phyloP scores from a whole-genome alignment of 2,329 filamentous ascomycete genomes.

The Talaromyces sp. region DNA sequence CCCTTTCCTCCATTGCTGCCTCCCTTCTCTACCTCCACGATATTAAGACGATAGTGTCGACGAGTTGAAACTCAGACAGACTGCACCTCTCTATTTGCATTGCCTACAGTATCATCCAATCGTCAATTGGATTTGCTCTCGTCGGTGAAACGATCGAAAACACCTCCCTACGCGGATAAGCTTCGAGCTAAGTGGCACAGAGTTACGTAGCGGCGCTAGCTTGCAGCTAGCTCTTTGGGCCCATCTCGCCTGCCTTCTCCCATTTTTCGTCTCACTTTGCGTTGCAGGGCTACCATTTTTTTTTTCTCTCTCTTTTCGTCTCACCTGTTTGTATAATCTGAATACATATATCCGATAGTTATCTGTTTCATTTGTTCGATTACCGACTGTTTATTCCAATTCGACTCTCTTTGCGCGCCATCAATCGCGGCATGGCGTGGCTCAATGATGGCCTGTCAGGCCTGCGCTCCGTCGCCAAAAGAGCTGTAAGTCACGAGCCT shows the following conservation, averaged over 20 bases:
- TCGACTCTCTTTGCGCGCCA: background rate
- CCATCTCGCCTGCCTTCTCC: constrained; percentile 5
- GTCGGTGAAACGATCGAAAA: background rate
- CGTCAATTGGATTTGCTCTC: background rate
- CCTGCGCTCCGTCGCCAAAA: constrained; percentile 6
- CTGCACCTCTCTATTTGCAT: background rate
- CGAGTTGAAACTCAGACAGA: background rate
- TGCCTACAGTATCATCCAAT: background rate
- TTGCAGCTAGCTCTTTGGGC: background rate
- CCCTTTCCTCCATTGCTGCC: background rate
- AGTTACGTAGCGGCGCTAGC: background rate
- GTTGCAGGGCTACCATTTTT: background rate
- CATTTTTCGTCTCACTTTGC: background rate
- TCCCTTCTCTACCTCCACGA: too few species aligned
- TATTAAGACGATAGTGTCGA: background rate
- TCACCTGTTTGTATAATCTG: background rate
- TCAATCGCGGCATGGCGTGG: constrained; percentile 11
- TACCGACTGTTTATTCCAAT: background rate
- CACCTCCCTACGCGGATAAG: background rate
- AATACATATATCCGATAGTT: background rate
- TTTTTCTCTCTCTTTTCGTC: background rate
- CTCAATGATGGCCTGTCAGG: constrained; percentile 12
- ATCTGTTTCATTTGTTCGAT: background rate
- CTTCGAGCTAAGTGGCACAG: background rate
- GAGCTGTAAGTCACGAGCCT: constrained; percentile 2